A percentile compares a stretch with the other conserved stretches of the same genome.
Evolutionary conservation across 73 alveolate species (phyloP).

Genomic region (Paraurostyla sp.): DNA sequence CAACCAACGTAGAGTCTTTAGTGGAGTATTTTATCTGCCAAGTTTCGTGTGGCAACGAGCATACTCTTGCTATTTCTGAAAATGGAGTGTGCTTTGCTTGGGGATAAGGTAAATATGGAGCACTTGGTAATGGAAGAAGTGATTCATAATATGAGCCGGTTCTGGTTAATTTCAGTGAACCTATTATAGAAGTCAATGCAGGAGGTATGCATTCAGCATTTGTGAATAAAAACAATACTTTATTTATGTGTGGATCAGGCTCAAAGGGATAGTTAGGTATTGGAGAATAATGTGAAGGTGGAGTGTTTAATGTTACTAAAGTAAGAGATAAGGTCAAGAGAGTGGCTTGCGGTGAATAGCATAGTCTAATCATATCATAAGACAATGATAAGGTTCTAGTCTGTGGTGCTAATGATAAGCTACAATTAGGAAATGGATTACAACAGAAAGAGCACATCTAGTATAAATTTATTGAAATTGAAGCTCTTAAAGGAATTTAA

Average conservation of each 20-base stretch:
- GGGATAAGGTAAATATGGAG: conserved; percentile 82
- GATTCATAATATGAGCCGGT: conserved; percentile 43
- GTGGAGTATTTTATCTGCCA: conserved; percentile 62
- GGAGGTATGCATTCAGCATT: conserved; percentile 73
- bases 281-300: conserved; percentile 5
- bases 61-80: conserved; percentile 83
- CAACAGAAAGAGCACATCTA: neutral
- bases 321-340: conserved; percentile 24
- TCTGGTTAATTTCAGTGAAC: conserved; percentile 16
- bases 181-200: conserved; percentile 34
- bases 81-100: conserved; percentile 85
- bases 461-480: neutral
- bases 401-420: conserved; percentile 47
- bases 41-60: conserved; percentile 89
- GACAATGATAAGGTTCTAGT: conserved; percentile 4
- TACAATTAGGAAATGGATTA: conserved; percentile 9
- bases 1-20: conserved; percentile 69
- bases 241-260: conserved; percentile 43
- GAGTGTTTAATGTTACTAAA: neutral
- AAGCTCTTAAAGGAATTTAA: neutral
- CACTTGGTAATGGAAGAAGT: conserved; percentile 68
- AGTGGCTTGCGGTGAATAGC: conserved; percentile 50
- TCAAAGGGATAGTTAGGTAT: conserved; percentile 55
- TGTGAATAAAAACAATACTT: neutral
- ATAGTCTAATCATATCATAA: neutral